phyloP scores from a whole-genome alignment of 1,284 basidiomycete genomes.

The Calocybe gambosa region DNA sequence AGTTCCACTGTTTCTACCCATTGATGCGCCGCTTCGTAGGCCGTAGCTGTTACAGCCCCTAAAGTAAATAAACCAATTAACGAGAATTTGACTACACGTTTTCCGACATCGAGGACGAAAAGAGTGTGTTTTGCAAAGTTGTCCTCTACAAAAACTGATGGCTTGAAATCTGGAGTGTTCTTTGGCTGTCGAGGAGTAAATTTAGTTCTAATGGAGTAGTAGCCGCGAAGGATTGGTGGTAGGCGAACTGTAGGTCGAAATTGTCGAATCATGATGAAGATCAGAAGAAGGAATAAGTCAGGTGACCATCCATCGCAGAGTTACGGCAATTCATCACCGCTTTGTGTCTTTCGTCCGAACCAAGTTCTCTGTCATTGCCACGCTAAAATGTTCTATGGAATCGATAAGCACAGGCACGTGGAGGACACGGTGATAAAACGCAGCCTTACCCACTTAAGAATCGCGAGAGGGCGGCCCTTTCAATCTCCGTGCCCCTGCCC shows the following conservation, averaged over 20 bases:
- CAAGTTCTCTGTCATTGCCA: neutral
- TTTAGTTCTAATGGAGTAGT: constrained; percentile 3
- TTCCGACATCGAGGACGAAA: constrained; percentile 26
- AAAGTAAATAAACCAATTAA: constrained; percentile 23
- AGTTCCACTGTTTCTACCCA: constrained; percentile 68
- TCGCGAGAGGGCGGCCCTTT: constrained; percentile 1
- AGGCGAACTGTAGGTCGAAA: too few species aligned
- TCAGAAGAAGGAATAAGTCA: neutral
- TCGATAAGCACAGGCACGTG: constrained; percentile 12
- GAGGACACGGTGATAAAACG: constrained; percentile 11
- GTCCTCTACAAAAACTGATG: constrained; percentile 22
- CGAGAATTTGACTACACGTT: constrained; percentile 29
- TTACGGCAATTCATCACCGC: neutral
- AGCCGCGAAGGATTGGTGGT: constrained; percentile 3
- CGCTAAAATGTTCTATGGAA: neutral
- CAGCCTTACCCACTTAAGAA: constrained; percentile 9
- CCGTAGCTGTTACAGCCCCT: constrained; percentile 21
- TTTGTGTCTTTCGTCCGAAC: too few species aligned
- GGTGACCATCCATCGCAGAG: neutral
- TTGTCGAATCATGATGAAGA: too few species aligned
- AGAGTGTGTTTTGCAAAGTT: constrained; percentile 27
- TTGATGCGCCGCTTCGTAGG: constrained; percentile 57
- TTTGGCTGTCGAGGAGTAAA: constrained; percentile 14
- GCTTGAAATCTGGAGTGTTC: constrained; percentile 11
- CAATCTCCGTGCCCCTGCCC: constrained; percentile 15